Percentiles rank a stretch among this genome's conserved stretches.
Evolutionary conservation across 108 stramenopile species (phyloP).

Genomic region (Cylindrotheca closterium): DNA sequence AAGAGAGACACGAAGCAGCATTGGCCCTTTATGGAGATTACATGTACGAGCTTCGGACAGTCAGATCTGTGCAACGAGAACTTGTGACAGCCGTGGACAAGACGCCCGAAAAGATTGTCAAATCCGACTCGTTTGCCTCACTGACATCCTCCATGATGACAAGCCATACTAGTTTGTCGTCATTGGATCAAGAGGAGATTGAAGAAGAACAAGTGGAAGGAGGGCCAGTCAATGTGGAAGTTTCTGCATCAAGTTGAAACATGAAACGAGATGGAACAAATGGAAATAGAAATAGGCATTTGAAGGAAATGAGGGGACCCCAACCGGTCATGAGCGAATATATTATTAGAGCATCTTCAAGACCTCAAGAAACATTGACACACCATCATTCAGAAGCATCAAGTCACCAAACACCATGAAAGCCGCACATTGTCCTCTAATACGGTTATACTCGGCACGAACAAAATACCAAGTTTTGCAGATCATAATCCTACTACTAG

Average conservation of each 20-base stretch:
- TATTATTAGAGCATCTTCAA: too few relatives aligned
- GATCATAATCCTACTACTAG: too few relatives aligned
- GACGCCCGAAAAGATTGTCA: neutral
- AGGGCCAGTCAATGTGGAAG: neutral
- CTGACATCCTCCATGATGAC: neutral
- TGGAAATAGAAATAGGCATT: neutral
- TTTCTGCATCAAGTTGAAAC: too few relatives aligned
- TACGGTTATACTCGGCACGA: too few relatives aligned
- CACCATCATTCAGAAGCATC: too few relatives aligned
- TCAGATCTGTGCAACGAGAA: conserved; percentile 4
- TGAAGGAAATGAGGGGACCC: neutral
- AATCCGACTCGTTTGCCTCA: neutral
- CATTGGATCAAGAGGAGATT: neutral
- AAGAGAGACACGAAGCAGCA: conserved; percentile 57
- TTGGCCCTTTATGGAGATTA: conserved; percentile 69
- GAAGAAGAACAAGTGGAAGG: neutral
- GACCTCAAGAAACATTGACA: too few relatives aligned
- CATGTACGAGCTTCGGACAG: conserved; percentile 54
- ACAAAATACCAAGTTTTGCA: too few relatives aligned
- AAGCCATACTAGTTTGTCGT: neutral
- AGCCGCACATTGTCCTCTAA: too few relatives aligned
- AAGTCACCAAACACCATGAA: too few relatives aligned
- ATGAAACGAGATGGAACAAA: too few relatives aligned
- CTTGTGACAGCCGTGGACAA: neutral
- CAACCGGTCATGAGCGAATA: too few relatives aligned